Evolutionary conservation across 176 grass and related monocot species (phyloP).

Genomic region (Canna indica): DNA sequence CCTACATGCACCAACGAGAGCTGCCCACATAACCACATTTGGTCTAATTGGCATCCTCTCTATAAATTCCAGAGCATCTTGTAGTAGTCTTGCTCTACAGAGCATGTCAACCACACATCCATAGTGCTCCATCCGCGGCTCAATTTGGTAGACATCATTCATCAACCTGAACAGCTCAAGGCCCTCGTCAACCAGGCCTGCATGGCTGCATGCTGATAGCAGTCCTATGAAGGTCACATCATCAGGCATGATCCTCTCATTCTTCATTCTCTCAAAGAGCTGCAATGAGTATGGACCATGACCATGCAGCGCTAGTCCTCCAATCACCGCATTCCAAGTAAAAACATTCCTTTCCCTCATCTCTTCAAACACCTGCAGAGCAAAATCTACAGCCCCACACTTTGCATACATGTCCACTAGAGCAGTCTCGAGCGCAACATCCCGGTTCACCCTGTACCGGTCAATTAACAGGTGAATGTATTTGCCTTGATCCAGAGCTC

Average conservation of each 20-base stretch:
- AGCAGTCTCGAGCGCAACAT: conserved; percentile 1
- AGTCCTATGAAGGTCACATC: conserved; percentile 17
- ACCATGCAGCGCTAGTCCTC: conserved; percentile 13
- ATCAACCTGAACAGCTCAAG: conserved; percentile 6
- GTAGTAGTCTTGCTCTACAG: conserved; percentile 4
- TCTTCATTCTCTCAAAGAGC: conserved; percentile 7
- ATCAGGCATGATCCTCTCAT: neutral
- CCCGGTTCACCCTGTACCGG: neutral
- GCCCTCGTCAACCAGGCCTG: conserved; percentile 3
- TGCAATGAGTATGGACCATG: conserved; percentile 2
- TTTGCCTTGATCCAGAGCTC: conserved; percentile 17
- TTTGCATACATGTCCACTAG: conserved; percentile 19
- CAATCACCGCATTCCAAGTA: conserved; percentile 11
- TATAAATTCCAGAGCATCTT: conserved; percentile 2
- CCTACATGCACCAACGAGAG: conserved; percentile 10
- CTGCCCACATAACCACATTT: conserved; percentile 16
- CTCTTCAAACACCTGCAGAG: conserved; percentile 3
- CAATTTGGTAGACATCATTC: conserved; percentile 1
- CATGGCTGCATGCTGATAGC: conserved; percentile 13
- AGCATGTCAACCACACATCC: conserved; percentile 14
- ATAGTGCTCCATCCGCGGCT: conserved; percentile 9
- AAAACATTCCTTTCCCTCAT: conserved; percentile 19
- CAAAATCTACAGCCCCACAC: conserved; percentile 1
- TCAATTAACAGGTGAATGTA: conserved; percentile 7
- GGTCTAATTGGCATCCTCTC: conserved; percentile 7